Base-by-base conservation (phyloP, 768 basidiomycete genomes). In the Psilocybe cyanescens region DNA sequence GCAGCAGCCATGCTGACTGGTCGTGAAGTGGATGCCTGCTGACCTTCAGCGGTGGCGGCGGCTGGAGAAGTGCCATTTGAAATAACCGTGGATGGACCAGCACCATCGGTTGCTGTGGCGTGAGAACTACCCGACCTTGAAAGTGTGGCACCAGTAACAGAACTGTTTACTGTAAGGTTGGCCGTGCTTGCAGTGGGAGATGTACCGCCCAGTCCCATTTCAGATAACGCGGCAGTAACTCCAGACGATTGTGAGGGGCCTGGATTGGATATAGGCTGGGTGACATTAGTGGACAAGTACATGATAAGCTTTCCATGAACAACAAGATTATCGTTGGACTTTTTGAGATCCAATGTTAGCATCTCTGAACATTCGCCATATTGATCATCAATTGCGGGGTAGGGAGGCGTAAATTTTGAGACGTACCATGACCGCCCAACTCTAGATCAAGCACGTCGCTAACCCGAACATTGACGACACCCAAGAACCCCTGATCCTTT, bases 271-370 rank as follows among this genome's bases (percentile, higher is more conserved):
- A 96, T 94, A 37, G 95, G 93, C 66, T 89, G 87, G 60, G 78
- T 84, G 71, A 93, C 82, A 71, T 98, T 96, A 52, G 97, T 98
- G 16, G 95, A 96, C 39, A 99, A 84, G 76, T 97, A 95, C 66
- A 99, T 86, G 74, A 98, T 96, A 66, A 99, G 86, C 78, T 98
- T 98, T 50, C 97, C 97, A 70, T 99, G 95, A 3, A 99, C 97
- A 51, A 95, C 92, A 29, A 97, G 86, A 72, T 97, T 96, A 76
- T 99, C 97, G 68, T 97, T 97, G n/a, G 96, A 98, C 77, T 97
- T 97, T 81, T 98, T 97, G 69, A 99, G 80, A 71, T 99, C 97
- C 66, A 96, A 75, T 0, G 97, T 98, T 53, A 99, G 85, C 89
- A 97, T 97, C 81, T 99, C 97, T 95, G 71, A 55, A 48, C 47